A percentile compares a stretch with the other conserved stretches of the same genome.
Evolutionary conservation across 306 rosid genomes (phyloP).

Genomic region (Crotalaria pallida): DNA sequence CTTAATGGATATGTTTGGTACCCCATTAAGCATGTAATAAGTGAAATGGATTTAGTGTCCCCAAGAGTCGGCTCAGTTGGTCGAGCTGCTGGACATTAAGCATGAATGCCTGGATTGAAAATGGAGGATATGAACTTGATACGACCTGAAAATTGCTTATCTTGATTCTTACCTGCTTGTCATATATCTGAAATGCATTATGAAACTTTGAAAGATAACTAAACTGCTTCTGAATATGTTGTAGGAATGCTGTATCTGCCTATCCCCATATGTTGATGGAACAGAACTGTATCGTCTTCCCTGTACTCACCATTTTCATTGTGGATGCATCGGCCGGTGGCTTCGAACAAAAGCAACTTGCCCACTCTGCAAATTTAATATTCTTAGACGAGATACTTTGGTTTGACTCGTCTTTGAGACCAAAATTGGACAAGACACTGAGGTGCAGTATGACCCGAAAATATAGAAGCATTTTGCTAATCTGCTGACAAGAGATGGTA

Average conservation of each 20-base stretch:
- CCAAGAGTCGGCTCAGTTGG: too few species aligned
- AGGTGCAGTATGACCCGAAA: constrained; percentile 10
- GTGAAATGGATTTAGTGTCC: too few species aligned
- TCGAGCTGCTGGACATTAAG: not conserved
- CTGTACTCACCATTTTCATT: constrained; percentile 81
- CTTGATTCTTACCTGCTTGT: not conserved
- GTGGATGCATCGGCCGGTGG: constrained; percentile 82
- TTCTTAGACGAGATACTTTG: constrained; percentile 60
- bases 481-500: constrained; percentile 39
- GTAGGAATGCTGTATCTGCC: constrained; percentile 88
- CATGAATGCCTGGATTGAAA: not conserved
- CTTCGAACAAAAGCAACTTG: constrained; percentile 78
- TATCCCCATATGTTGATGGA: constrained; percentile 60
- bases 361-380: constrained; percentile 77
- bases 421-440: not conserved
- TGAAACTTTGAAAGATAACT: constrained; percentile 3
- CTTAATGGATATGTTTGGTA: too few species aligned
- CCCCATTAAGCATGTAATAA: too few species aligned
- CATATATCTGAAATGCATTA: not conserved
- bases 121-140: not conserved
- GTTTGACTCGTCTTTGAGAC: constrained; percentile 35
- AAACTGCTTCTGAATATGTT: constrained; percentile 14
- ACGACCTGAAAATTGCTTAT: not conserved
- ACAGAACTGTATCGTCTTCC: constrained; percentile 69
- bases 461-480: constrained; percentile 11